A percentile compares a stretch with the other conserved stretches of the same genome.
Conservation (phyloP, 1,284 basidiomycete genomes). For the Moesziomyces globuligerus region DNA sequence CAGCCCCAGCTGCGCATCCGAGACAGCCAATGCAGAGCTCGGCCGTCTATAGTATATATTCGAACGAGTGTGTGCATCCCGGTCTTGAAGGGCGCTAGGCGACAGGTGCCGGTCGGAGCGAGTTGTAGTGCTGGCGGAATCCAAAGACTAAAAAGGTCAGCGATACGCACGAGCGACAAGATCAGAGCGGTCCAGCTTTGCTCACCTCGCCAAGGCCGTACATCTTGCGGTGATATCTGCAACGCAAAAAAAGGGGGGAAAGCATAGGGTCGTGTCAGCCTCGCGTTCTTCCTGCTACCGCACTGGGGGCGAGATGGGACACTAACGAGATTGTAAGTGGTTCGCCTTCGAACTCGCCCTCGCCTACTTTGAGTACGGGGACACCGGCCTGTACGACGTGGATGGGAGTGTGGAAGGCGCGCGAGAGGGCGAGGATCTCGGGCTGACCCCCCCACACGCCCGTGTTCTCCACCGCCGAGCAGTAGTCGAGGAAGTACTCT, state of each 20-base stretch:
- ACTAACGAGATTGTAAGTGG: conserved; percentile 52
- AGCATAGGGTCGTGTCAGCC: too few relatives aligned
- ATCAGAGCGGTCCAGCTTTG: too few relatives aligned
- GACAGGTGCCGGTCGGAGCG: conserved; percentile 42
- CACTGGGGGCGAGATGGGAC: too few relatives aligned
- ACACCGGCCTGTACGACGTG: conserved; percentile 87
- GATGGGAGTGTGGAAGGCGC: conserved; percentile 85
- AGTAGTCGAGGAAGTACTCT: conserved; percentile 80
- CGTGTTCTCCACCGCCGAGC: conserved; percentile 80
- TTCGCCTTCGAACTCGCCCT: conserved; percentile 71
- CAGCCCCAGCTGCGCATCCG: too few relatives aligned
- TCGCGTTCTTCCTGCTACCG: too few relatives aligned
- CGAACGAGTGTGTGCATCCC: too few relatives aligned
- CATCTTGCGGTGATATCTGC: conserved; percentile 60
- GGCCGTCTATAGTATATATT: too few relatives aligned
- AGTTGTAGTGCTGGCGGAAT: conserved; percentile 61
- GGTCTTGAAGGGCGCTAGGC: conserved; percentile 1
- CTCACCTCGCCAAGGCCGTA: conserved; percentile 63
- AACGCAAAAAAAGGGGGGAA: neutral
- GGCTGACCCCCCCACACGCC: conserved; percentile 97
- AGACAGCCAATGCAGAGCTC: too few relatives aligned
- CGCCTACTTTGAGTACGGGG: conserved; percentile 78
- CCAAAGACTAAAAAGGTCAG: neutral
- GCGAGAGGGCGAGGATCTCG: conserved; percentile 88
- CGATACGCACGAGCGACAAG: too few relatives aligned